Percentiles rank a stretch among this genome's conserved stretches.
Evolutionary conservation across 495 filamentous ascomycete genomes (phyloP).

Genomic region (Friedmanniomyces simplex): DNA sequence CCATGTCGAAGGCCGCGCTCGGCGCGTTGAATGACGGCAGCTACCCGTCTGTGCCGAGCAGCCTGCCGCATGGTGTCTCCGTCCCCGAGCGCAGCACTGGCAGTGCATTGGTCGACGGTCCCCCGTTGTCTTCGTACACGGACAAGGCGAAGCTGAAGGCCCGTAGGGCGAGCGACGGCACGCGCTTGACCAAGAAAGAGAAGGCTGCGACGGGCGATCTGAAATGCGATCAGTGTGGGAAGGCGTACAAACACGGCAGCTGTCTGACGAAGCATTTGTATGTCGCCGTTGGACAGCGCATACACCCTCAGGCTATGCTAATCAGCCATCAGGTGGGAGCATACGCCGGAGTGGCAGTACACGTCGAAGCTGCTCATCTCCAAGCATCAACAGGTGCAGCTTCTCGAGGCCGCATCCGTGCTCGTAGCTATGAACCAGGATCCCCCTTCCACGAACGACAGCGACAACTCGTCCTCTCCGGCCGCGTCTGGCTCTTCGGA

Average conservation of each 20-base stretch:
- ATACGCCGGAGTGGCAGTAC: constrained; percentile 94
- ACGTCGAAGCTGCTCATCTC: constrained; percentile 98
- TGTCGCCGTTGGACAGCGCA: constrained; percentile 47
- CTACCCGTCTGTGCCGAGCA: constrained; percentile 28
- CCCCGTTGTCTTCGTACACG: constrained; percentile 25
- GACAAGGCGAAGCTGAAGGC: constrained; percentile 54
- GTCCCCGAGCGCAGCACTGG: constrained; percentile 22
- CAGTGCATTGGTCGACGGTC: constrained; percentile 40
- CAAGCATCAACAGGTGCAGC: constrained; percentile 98
- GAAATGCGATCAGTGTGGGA: constrained; percentile 95
- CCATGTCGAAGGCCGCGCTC: constrained; percentile 24
- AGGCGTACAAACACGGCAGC: constrained; percentile 99
- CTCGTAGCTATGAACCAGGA: constrained; percentile 83
- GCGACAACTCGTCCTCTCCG: constrained; percentile 76
- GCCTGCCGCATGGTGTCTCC: constrained; percentile 29
- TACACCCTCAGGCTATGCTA: background rate
- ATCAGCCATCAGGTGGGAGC: constrained; percentile 75
- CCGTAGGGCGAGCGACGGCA: constrained; percentile 77
- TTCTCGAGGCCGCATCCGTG: constrained; percentile 91
- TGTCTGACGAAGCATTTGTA: constrained; percentile 99
- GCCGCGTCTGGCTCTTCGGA: constrained; percentile 69
- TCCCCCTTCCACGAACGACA: constrained; percentile 50
- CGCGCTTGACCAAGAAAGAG: constrained; percentile 63
- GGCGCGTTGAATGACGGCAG: constrained; percentile 20
- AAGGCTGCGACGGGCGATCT: constrained; percentile 68